Evolutionary conservation across 1,284 basidiomycete genomes (phyloP), one percentile per base, ranked within the genome.

Genomic region (Taiwanofungus camphoratus): DNA sequence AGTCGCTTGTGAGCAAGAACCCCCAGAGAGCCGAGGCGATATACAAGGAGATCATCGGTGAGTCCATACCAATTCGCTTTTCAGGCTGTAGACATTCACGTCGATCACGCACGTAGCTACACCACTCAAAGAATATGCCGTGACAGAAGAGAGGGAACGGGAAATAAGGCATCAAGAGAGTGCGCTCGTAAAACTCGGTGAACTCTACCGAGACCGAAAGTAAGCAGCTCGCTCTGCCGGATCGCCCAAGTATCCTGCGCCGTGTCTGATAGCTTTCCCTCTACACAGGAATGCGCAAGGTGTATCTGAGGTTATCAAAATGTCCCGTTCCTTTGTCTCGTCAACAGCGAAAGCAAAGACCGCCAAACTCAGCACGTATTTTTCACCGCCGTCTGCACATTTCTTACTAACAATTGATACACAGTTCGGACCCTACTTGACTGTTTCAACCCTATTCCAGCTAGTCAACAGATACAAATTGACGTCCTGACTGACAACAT

Each of bases 301-400:
- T 19, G 74, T 99, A 2, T 90, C 93, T 2, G 79, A 91, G 46
- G 83, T 96, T 11, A 90, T 98, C 42, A 87, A 82, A 0, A 76
- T 87, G 23, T 95, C 92, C 0, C 74, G 93, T 42, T 77, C 84
- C 0, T 95, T 96, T 70, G 92, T 97, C 82, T 87, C 89, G 0
- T 87, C 87, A 12, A 92, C 93, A 1, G 94, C 95, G 20, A 99
- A 99, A 66, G 95, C 96, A 6, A 99, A 99, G 69, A 97, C 95
- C 0, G 94, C 95, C 2, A 97, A 97, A 69, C 80, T 98, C 50
- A 93, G 92, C 92, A 52, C 52, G 86, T 71, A n/a, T 33, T 18
- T 15, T 13, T 8, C 21, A 8, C 8, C 19, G 26, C 18, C 16
- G 27, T 5, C 16, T 19, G 8, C n/a, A 26, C 22, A 23, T 21